A percentile compares a stretch with the other conserved stretches of the same genome.
phyloP scores from a whole-genome alignment of 129 eudicot species.

The Ambrosia trifida region DNA sequence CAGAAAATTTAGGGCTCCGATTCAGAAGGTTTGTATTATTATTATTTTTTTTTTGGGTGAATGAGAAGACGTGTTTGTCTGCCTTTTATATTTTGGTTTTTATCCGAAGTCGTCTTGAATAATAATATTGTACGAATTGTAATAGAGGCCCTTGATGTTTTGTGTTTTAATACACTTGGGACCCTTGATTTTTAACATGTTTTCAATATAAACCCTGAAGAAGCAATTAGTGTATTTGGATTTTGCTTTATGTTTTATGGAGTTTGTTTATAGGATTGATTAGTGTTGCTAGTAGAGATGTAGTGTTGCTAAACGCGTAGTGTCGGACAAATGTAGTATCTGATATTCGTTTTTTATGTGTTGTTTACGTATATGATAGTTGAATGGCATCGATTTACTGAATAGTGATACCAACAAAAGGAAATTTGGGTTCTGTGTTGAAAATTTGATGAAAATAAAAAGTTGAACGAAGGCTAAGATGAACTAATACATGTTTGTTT shows the following conservation, averaged over 20 bases:
- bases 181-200: background rate
- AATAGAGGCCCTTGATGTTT: background rate
- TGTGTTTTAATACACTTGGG: no score
- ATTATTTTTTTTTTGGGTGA: conserved; percentile 10
- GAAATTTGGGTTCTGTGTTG: background rate
- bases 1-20: conserved; percentile 37
- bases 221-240: no score
- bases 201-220: background rate
- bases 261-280: no score
- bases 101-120: background rate
- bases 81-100: conserved; percentile 29
- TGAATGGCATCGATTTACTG: background rate
- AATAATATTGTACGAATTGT: background rate
- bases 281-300: no score
- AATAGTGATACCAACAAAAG: background rate
- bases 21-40: conserved; percentile 11
- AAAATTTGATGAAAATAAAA: background rate
- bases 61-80: conserved; percentile 27
- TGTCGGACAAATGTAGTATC: no score
- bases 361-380: background rate
- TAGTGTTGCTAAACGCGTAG: no score
- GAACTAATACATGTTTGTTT: no score
- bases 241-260: no score
- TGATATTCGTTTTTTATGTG: background rate
- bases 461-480: no score